phyloP scores from a whole-genome alignment of 106 monocot species.

The Acorus calamus region DNA sequence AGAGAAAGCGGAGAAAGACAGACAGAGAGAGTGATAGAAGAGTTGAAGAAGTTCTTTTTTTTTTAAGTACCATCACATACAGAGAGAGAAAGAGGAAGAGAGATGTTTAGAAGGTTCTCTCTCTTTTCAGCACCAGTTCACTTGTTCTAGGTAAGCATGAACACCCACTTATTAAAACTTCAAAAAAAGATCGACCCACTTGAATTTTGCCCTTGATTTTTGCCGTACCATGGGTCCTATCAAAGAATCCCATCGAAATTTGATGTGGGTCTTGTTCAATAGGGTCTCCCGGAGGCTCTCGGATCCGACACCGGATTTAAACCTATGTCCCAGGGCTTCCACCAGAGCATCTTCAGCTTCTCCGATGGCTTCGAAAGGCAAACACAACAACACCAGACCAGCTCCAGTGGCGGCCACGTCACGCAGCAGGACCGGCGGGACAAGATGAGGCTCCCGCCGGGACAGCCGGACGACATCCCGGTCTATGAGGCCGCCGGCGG shows the following conservation, averaged over 20 bases:
- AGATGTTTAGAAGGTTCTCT: background rate
- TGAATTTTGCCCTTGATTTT: no score
- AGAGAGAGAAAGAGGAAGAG: no score
- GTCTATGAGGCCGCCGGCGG: no score
- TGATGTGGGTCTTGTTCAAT: background rate
- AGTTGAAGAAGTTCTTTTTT: no score
- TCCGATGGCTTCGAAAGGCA: slow-evolving; percentile 44
- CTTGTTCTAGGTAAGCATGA: no score
- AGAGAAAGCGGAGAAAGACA: background rate
- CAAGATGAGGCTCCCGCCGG: slow-evolving; percentile 30
- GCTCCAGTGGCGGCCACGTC: no score
- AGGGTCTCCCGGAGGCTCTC: background rate
- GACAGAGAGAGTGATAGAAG: slow-evolving; percentile 16
- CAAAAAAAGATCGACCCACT: no score
- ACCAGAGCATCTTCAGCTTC: slow-evolving; percentile 68
- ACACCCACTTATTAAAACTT: no score
- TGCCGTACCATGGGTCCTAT: no score
- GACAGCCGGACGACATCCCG: no score
- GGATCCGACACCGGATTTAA: background rate
- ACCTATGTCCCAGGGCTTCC: slow-evolving; percentile 95
- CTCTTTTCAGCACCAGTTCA: no score
- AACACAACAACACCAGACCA: slow-evolving; percentile 1
- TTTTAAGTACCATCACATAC: background rate
- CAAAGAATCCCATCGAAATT: background rate
- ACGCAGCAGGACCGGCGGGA: slow-evolving; percentile 15